A percentile compares a stretch with the other conserved stretches of the same genome.
These are phyloP conservation scores for Ophiosphaerella herpotricha DNA, from an alignment of 2,329 filamentous ascomycete genomes.

Conservation along the genomic window DNA sequence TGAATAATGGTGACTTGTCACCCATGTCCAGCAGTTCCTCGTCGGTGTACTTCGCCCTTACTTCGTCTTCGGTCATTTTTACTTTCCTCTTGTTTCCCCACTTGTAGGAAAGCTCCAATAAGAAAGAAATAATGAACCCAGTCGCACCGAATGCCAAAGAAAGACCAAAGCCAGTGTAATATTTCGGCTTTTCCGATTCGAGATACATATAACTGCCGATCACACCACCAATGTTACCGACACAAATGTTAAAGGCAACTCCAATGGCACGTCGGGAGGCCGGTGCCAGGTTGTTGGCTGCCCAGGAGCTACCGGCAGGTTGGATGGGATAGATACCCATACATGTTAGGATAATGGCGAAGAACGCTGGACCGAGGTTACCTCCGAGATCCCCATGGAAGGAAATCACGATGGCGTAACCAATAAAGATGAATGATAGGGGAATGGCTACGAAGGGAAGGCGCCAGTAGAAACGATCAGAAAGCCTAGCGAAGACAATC, in stretches of 20 bases:
- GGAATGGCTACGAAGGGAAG: constrained; percentile 32
- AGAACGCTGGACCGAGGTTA: constrained; percentile 51
- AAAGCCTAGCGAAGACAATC: constrained; percentile 25
- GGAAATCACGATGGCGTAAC: constrained; percentile 44
- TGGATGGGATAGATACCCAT: constrained; percentile 46
- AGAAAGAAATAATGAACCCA: constrained; percentile 27
- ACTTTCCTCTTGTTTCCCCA: constrained; percentile 44
- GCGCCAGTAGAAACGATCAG: constrained; percentile 33
- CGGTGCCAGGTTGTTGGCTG: constrained; percentile 36
- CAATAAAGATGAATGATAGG: constrained; percentile 41
- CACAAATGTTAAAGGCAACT: constrained; percentile 36
- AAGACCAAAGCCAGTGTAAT: constrained; percentile 44
- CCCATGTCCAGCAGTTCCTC: constrained; percentile 46
- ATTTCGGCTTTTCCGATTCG: constrained; percentile 42
- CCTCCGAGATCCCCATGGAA: constrained; percentile 46
- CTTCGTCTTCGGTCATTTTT: constrained; percentile 41
- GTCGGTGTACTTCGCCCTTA: constrained; percentile 43
- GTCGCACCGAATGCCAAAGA: constrained; percentile 36
- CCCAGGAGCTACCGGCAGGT: constrained; percentile 37
- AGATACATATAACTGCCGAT: constrained; percentile 44
- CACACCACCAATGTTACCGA: constrained; percentile 37
- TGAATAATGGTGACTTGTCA: constrained; percentile 48
- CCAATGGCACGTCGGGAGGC: constrained; percentile 37
- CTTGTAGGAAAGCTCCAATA: constrained; percentile 37
- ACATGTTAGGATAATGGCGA: constrained; percentile 52